Percentiles rank a stretch among this genome's conserved stretches.
phyloP scores from a whole-genome alignment of 305 asterid genomes.

The Fraxinus velutina region DNA sequence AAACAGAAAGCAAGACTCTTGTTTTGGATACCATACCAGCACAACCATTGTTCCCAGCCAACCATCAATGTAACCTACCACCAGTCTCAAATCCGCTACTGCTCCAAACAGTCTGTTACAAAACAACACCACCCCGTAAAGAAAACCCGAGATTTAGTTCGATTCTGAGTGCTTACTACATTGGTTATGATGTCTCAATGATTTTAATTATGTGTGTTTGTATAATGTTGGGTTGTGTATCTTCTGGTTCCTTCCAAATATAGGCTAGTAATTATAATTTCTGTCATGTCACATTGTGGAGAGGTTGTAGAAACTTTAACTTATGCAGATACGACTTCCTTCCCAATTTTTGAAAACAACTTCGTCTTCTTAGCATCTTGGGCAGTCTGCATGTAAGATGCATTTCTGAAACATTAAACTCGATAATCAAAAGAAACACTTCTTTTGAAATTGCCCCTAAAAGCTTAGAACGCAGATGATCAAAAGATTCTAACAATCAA shows the following conservation, averaged over 20 bases:
- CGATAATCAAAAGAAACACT: background rate
- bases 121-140: background rate
- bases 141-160: background rate
- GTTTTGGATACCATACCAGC: background rate
- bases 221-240: background rate
- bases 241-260: background rate
- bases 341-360: conserved; percentile 71
- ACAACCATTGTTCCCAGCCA: background rate
- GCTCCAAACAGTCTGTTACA: background rate
- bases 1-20: background rate
- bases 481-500: conserved; percentile 6
- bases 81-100: background rate
- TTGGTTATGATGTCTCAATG: background rate
- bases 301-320: conserved; percentile 30
- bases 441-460: background rate
- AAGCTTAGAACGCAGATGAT: conserved; percentile 9
- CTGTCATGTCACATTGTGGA: background rate
- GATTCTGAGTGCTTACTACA: background rate
- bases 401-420: conserved; percentile 9
- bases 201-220: background rate
- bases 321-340: conserved; percentile 90
- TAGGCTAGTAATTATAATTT: background rate
- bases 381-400: conserved; percentile 59
- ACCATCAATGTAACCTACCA: background rate
- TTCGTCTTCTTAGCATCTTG: conserved; percentile 75